Evolutionary conservation across 306 rosid species (phyloP).

Genomic region (Arachis stenosperma): DNA sequence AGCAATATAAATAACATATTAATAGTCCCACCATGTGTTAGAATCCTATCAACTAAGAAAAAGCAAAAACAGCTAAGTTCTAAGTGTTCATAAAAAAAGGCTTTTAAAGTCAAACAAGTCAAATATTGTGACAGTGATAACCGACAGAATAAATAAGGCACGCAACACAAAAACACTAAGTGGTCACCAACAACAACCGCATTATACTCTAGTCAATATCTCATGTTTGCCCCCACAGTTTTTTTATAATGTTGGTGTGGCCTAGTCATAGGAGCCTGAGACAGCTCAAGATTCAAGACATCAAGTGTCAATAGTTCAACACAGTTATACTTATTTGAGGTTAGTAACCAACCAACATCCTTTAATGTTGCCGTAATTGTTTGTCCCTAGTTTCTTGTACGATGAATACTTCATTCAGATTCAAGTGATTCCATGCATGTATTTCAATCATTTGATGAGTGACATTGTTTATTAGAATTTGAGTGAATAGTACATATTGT

Average conservation of each 20-base stretch:
- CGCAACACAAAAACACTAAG: constrained; percentile 35
- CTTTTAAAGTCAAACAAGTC: neutral
- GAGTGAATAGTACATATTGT: too few species aligned
- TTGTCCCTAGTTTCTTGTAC: neutral
- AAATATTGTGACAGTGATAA: constrained; percentile 22
- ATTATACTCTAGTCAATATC: neutral
- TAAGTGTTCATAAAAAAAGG: neutral
- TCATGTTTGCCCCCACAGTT: neutral
- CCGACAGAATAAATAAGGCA: constrained; percentile 39
- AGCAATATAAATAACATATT: too few species aligned
- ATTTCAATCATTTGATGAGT: neutral
- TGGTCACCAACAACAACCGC: neutral
- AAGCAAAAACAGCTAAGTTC: too few species aligned
- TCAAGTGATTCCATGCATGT: neutral
- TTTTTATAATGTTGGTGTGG: neutral
- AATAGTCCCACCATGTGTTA: neutral
- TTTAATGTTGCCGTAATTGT: neutral
- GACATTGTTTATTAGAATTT: neutral
- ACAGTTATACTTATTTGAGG: neutral
- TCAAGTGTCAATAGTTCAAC: neutral
- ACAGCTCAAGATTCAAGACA: neutral
- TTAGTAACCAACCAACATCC: neutral
- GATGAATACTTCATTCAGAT: neutral
- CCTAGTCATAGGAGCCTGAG: constrained; percentile 18
- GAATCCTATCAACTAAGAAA: neutral